Percentiles rank a stretch among this genome's conserved stretches.
phyloP scores from a whole-genome alignment of 768 basidiomycete genomes.

The Xanthoconium purpureum region DNA sequence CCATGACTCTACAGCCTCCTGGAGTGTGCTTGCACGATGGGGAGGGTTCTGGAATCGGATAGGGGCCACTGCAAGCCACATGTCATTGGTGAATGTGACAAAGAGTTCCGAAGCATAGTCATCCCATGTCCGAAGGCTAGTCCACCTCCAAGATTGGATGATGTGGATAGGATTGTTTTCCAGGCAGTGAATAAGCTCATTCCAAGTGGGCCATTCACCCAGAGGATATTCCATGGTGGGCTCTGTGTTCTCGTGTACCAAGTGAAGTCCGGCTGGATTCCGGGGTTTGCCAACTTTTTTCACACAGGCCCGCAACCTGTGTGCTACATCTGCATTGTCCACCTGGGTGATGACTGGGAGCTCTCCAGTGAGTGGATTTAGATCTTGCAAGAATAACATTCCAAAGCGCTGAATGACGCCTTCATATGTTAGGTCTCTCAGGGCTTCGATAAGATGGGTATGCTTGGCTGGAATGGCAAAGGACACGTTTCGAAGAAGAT shows the following conservation, averaged over 20 bases:
- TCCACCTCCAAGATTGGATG: background rate
- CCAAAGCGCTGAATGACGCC: slow-evolving; percentile 2
- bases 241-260: background rate
- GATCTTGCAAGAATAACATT: slow-evolving; percentile 7
- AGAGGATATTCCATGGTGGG: slow-evolving; percentile 2
- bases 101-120: background rate
- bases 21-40: background rate
- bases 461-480: background rate
- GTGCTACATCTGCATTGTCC: background rate
- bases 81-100: background rate
- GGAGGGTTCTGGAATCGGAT: background rate
- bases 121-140: background rate
- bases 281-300: background rate
- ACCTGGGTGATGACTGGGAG: background rate
- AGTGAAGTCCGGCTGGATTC: background rate
- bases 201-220: slow-evolving; percentile 4
- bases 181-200: background rate
- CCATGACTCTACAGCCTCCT: slow-evolving; percentile 2
- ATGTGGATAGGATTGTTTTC: background rate
- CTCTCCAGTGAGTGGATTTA: slow-evolving; percentile 5
- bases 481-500: slow-evolving; percentile 3
- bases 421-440: slow-evolving; percentile 1
- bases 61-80: slow-evolving; percentile 1
- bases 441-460: background rate
- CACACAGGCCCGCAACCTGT: background rate